Base-by-base conservation (phyloP, 257 asterid genomes). In the Hygrophila difformis region DNA sequence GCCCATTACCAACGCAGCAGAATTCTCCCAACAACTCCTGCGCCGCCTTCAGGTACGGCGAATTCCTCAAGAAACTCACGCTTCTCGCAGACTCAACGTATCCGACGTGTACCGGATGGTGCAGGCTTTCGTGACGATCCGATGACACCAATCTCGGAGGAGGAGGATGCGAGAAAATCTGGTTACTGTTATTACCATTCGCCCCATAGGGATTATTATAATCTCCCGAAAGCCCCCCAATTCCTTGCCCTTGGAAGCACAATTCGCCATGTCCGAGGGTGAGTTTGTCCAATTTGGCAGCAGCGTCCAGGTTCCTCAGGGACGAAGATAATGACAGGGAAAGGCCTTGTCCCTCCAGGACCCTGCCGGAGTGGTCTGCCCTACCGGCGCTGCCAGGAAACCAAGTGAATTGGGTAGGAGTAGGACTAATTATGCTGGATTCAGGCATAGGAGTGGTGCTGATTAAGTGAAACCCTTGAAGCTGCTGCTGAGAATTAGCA, bases 1-100 rank as follows among this genome's bases (percentile, higher is more conserved):
- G 66, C 39, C 82, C 95, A 38, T 68, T 76, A 14, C 81, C 81
- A 1, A 82, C 92, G 20, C 78, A 76, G 72, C 96, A 86, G 22
- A 86, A 76, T 47, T 86, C 94, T 18, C 66, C 76, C 34, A 82
- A 35, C 53, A 86, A 51, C 53, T 82, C 86, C 43, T 82, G 85
- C 0, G 81, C 71, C 14, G 84, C 68, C 57, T 60, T 78, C 56
- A 66, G 35, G 44, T 85, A 85, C 62, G 58, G 24, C 5, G 87
- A 72, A 61, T 62, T 74, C 43, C 76, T 71, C 17, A 78, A 2
- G 1, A 39, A 20, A 33, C 10, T 33, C 12, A 33, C 37, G 10
- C 37, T 33, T 10, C 37, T 33, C 37, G 12, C 37, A 10, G 37
- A 48, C 51, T 75, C 41, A 49, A 19, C 18, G 18, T 22, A 20